Base-by-base conservation (phyloP, 1,284 basidiomycete genomes). In the Coniferiporia sulphurascens region DNA sequence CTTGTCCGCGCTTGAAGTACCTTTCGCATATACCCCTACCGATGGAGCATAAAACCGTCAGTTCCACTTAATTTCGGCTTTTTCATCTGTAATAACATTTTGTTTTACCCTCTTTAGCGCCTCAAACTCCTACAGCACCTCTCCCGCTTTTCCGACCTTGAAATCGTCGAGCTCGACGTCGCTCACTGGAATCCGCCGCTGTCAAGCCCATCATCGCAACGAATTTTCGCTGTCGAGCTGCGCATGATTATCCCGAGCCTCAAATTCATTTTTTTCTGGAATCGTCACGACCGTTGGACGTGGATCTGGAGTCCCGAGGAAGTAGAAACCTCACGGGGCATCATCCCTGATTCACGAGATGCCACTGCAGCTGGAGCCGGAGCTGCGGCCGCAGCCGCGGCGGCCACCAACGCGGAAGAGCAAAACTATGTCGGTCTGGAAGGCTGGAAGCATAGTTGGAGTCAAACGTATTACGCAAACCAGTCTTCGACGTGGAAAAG, bases 1-100 rank as follows among this genome's bases (percentile, higher is more conserved):
- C 48, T 19, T 62, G 61, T 38, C 61, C 61, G 15, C 55, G 59
- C 35, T 46, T 62, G 15, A 48, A 58, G 34, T 59, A 62, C 41
- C 34, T 62, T 10, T 53, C 60, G n/a, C 43, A 48, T 19, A 22
- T 61, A 15, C 55, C 60, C 2, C 48, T 53, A 19, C 56, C 60
- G 1, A 53, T 49, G n/a, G 56, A 57, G 12, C 56, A 61, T 34
- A 43, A 48, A 34, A 27, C 48, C 8, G 59, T 60, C 38, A 12
- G 56, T 34, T 3, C 21, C 12, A 32, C 1, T 3, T 15, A 10
- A 34, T 19, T 46, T 1, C 15, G 22, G 38, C 8, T 9, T 21
- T 48, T 13, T 15, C 32, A 9, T 52, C 8, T 9, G 22, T 15
- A 43, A n/a, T 7, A 35, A 5, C 17, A 9, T 27, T 56, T 35